Evolutionary conservation across 1,139 yeast genomes (phyloP).

Genomic region (Fermentozyma sake): DNA sequence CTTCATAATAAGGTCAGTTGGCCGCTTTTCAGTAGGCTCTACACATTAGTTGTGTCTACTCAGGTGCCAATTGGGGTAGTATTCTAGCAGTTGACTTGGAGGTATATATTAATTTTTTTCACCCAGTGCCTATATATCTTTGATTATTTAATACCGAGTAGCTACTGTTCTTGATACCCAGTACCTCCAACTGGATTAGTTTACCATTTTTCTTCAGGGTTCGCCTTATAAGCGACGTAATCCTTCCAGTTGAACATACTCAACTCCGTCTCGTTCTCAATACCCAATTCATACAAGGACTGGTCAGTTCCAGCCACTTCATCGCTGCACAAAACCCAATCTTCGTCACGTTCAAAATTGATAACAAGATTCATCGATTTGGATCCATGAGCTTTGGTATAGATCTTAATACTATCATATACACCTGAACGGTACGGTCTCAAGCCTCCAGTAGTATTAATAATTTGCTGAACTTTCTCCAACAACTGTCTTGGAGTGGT

Average conservation of each 20-base stretch:
- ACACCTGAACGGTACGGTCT: slow-evolving; percentile 81
- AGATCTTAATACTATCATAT: slow-evolving; percentile 75
- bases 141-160: no score
- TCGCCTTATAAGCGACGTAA: slow-evolving; percentile 63
- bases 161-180: no score
- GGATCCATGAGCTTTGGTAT: slow-evolving; percentile 92
- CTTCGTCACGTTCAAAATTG: slow-evolving; percentile 75
- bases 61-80: no score
- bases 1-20: no score
- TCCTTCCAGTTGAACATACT: slow-evolving; percentile 68
- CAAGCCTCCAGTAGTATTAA: slow-evolving; percentile 62
- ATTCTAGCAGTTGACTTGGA: no score
- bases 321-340: slow-evolving; percentile 53
- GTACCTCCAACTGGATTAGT: no score
- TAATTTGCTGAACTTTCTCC: slow-evolving; percentile 38
- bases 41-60: no score
- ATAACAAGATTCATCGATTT: slow-evolving; percentile 91
- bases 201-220: slow-evolving; percentile 92
- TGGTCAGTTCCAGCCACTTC: slow-evolving; percentile 30
- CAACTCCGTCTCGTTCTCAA: slow-evolving; percentile 88
- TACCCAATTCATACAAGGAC: slow-evolving; percentile 60
- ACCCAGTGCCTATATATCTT: no score
- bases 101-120: no score
- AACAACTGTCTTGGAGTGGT: slow-evolving; percentile 66
- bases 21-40: no score